phyloP scores from a whole-genome alignment of 495 filamentous ascomycete species.

The Corynascus novoguineensis region DNA sequence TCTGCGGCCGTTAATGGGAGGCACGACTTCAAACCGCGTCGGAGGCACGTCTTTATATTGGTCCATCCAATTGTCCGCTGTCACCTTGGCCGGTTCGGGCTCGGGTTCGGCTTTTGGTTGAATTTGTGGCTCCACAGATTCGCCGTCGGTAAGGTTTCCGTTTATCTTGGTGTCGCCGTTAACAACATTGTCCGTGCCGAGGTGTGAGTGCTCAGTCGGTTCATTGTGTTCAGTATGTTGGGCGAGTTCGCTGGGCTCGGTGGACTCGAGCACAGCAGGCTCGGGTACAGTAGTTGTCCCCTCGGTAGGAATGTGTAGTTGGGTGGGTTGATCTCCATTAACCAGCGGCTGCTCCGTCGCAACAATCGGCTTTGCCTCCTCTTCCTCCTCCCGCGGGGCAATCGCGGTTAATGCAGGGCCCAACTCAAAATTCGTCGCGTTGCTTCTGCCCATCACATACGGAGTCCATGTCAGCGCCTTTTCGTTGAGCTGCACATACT shows the following conservation, averaged over 20 bases:
- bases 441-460: conserved; percentile 87
- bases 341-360: conserved; percentile 26
- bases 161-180: conserved; percentile 19
- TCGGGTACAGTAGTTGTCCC: conserved; percentile 21
- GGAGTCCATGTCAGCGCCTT: conserved; percentile 90
- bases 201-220: too few relatives aligned
- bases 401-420: conserved; percentile 79
- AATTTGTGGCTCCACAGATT: conserved; percentile 24
- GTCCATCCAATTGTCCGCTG: conserved; percentile 31
- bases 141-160: conserved; percentile 20
- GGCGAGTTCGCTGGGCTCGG: conserved; percentile 31
- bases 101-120: conserved; percentile 19
- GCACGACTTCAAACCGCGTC: conserved; percentile 78
- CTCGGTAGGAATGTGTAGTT: conserved; percentile 16
- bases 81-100: neutral
- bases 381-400: conserved; percentile 73
- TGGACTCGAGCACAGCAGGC: conserved; percentile 38
- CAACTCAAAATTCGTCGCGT: conserved; percentile 77
- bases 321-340: conserved; percentile 28
- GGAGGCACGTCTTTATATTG: conserved; percentile 59
- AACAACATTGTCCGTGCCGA: neutral
- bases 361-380: conserved; percentile 43
- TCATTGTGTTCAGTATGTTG: neutral
- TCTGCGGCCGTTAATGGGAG: conserved; percentile 50
- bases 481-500: conserved; percentile 77